Percentiles rank a stretch among this genome's conserved stretches.
Evolutionary conservation across 2,329 filamentous ascomycete genomes (phyloP).

Genomic region (Sporothrix sp.): DNA sequence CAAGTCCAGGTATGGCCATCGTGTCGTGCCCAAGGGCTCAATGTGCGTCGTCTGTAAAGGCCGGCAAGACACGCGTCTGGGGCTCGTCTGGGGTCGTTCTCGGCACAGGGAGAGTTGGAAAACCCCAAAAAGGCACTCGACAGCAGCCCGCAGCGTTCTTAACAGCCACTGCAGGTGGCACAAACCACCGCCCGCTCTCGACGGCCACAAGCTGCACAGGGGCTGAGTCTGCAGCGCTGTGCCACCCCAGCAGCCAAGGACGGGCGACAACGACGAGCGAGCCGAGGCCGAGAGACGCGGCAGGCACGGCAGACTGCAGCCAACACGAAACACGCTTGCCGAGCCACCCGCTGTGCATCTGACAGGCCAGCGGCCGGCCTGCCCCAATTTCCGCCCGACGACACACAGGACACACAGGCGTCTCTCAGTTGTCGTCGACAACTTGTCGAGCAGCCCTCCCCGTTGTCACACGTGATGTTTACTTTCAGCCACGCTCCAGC

Average conservation of each 20-base stretch:
- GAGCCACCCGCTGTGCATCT: background rate
- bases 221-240: constrained; percentile 4
- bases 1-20: too few species aligned
- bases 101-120: too few species aligned
- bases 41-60: too few species aligned
- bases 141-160: too few species aligned
- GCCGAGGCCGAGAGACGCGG: too few species aligned
- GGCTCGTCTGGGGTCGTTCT: too few species aligned
- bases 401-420: too few species aligned
- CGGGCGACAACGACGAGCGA: too few species aligned
- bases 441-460: background rate
- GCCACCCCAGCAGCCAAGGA: background rate
- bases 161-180: background rate
- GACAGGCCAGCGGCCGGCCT: background rate
- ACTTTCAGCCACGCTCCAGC: background rate
- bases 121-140: background rate
- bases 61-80: too few species aligned
- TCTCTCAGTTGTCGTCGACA: too few species aligned
- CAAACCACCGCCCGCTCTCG: too few species aligned
- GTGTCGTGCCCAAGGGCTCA: background rate
- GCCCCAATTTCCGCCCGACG: background rate
- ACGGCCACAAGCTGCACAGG: background rate
- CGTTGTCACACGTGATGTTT: background rate
- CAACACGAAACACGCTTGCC: constrained; percentile 1
- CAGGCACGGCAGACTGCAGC: too few species aligned